Evolutionary conservation across 352 stramenopile species (phyloP).

Genomic region (Aphanomyces invadans): DNA sequence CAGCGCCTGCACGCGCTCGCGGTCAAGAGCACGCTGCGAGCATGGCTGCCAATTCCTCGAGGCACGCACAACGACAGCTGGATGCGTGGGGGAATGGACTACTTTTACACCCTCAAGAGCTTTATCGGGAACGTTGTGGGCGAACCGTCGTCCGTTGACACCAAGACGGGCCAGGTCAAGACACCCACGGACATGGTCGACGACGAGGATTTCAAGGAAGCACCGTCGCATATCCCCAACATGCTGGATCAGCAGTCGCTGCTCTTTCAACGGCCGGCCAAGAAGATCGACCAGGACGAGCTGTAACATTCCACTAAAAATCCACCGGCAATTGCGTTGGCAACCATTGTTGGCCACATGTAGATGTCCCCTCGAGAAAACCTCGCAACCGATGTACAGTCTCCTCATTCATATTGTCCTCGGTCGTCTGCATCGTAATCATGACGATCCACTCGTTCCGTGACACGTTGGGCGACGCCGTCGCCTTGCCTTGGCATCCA

Average conservation of each 20-base stretch:
- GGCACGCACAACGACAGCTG: slow-evolving; percentile 94
- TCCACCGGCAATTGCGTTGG: too few relatives aligned
- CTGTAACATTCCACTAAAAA: not conserved
- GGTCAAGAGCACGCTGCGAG: slow-evolving; percentile 34
- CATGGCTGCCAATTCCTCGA: slow-evolving; percentile 76
- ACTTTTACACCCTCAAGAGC: slow-evolving; percentile 60
- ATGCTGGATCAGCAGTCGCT: slow-evolving; percentile 12
- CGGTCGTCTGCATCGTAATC: too few relatives aligned
- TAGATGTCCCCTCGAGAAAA: too few relatives aligned
- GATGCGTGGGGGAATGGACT: slow-evolving; percentile 81
- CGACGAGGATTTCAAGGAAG: not conserved
- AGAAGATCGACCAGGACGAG: not conserved
- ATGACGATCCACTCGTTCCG: too few relatives aligned
- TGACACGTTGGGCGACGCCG: too few relatives aligned
- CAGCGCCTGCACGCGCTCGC: slow-evolving; percentile 59
- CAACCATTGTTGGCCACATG: too few relatives aligned
- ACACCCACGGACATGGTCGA: too few relatives aligned
- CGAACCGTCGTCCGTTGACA: too few relatives aligned
- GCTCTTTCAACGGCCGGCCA: slow-evolving; percentile 7
- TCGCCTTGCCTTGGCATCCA: too few relatives aligned
- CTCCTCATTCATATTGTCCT: too few relatives aligned
- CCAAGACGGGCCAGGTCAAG: too few relatives aligned
- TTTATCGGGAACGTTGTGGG: slow-evolving; percentile 51
- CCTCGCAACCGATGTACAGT: too few relatives aligned
- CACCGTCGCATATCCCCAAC: not conserved